Evolutionary conservation across 345 rosid species (phyloP).

Genomic region (Streptanthus diversifolius): DNA sequence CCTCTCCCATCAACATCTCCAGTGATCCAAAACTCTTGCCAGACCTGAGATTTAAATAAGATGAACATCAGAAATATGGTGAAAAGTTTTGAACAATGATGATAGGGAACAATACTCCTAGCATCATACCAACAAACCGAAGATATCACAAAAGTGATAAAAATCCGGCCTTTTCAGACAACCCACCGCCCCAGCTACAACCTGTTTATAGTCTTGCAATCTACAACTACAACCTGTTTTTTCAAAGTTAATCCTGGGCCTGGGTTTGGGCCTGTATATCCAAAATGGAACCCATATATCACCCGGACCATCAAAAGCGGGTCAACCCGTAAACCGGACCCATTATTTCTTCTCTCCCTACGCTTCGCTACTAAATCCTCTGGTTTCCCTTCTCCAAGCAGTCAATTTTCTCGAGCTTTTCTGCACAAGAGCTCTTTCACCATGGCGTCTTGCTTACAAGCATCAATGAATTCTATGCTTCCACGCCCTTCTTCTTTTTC

Average conservation of each 20-base stretch:
- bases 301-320: background rate
- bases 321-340: slow-evolving; percentile 14
- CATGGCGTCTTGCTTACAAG: slow-evolving; percentile 55
- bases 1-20: slow-evolving; percentile 99
- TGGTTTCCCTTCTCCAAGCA: slow-evolving; percentile 18
- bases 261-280: background rate
- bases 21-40: slow-evolving; percentile 99
- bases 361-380: slow-evolving; percentile 16
- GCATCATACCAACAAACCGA: slow-evolving; percentile 72
- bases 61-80: background rate
- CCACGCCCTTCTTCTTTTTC: slow-evolving; percentile 27
- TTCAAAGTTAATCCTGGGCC: too few species aligned
- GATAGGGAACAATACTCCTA: background rate
- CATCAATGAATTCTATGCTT: slow-evolving; percentile 40
- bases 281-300: background rate
- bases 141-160: slow-evolving; percentile 88
- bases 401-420: slow-evolving; percentile 31
- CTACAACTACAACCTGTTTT: too few species aligned
- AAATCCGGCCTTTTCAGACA: slow-evolving; percentile 96
- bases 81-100: background rate
- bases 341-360: background rate
- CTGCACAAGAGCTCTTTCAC: background rate
- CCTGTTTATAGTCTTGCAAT: too few species aligned
- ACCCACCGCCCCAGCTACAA: slow-evolving; percentile 85
- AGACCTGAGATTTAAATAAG: slow-evolving; percentile 51